These are phyloP conservation scores for Clarireedia monteithiana DNA, from an alignment of 2,329 filamentous ascomycete species.

Conservation along the genomic window DNA sequence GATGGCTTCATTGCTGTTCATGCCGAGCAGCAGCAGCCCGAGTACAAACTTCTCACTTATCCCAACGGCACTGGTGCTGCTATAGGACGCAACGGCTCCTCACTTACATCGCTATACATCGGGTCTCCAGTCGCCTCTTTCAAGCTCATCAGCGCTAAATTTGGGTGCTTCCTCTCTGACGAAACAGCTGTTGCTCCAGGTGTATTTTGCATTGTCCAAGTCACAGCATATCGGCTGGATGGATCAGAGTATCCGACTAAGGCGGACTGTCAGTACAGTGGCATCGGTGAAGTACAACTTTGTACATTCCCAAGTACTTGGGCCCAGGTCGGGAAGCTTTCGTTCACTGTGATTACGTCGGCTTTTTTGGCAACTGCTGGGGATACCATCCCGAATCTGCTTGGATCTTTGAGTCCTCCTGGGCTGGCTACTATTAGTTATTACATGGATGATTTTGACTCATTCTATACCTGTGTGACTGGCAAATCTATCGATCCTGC, in stretches of 20 bases:
- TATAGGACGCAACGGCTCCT: not conserved
- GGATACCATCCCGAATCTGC: not conserved
- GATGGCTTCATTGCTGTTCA: not conserved
- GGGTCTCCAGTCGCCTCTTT: not conserved
- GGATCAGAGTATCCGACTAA: not conserved
- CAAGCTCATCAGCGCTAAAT: not conserved
- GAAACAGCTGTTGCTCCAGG: not conserved
- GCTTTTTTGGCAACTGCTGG: not conserved
- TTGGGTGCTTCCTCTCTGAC: not conserved
- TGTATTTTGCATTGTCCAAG: not conserved
- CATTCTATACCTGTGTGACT: not conserved
- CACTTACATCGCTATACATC: not conserved
- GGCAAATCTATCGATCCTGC: not conserved
- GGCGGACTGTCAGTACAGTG: not conserved
- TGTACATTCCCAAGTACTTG: not conserved
- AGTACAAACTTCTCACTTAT: not conserved
- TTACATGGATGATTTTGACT: not conserved
- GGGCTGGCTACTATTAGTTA: not conserved
- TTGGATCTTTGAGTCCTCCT: not conserved
- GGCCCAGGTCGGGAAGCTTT: not conserved
- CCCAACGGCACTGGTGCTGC: not conserved
- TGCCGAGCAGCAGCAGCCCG: not conserved
- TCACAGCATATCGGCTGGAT: not conserved
- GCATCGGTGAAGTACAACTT: not conserved
- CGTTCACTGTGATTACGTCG: not conserved